Evolutionary conservation across 805 yeast species (phyloP).

Genomic region (Candida nanaspora): DNA sequence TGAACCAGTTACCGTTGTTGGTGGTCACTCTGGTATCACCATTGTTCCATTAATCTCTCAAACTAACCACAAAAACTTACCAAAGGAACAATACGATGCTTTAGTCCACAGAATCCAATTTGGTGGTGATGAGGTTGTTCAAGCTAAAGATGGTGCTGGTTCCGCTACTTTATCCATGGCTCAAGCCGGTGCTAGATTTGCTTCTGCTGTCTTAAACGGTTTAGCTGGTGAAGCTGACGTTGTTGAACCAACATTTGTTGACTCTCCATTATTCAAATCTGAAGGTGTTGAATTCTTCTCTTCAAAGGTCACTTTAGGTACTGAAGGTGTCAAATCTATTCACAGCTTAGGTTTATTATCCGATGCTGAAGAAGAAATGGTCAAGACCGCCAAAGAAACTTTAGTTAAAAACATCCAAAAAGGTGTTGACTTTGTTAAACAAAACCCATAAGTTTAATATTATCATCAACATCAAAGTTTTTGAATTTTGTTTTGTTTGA

Average conservation of each 20-base stretch:
- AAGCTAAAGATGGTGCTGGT: constrained; percentile 80
- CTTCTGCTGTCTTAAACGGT: constrained; percentile 57
- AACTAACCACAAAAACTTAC: constrained; percentile 59
- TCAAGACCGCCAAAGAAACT: constrained; percentile 80
- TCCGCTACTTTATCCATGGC: constrained; percentile 86
- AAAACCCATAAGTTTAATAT: constrained; percentile 44
- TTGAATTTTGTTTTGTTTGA: not conserved
- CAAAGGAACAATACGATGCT: constrained; percentile 56
- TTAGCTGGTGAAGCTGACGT: constrained; percentile 36
- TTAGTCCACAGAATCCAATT: constrained; percentile 87
- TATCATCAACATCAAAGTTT: not conserved
- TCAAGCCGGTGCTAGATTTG: constrained; percentile 73
- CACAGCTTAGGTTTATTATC: constrained; percentile 72
- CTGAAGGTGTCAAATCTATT: constrained; percentile 77
- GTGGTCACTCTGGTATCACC: constrained; percentile 97
- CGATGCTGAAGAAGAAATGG: constrained; percentile 76
- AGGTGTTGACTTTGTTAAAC: constrained; percentile 83
- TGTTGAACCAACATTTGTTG: constrained; percentile 52
- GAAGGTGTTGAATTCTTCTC: constrained; percentile 98
- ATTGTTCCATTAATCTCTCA: constrained; percentile 90
- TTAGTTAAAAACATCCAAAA: constrained; percentile 85
- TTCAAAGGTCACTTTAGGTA: constrained; percentile 88
- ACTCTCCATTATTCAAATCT: constrained; percentile 70
- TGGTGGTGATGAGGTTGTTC: constrained; percentile 86
- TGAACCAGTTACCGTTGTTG: constrained; percentile 82